Base-by-base conservation (phyloP, 805 yeast species). In the Candida boidinii region DNA sequence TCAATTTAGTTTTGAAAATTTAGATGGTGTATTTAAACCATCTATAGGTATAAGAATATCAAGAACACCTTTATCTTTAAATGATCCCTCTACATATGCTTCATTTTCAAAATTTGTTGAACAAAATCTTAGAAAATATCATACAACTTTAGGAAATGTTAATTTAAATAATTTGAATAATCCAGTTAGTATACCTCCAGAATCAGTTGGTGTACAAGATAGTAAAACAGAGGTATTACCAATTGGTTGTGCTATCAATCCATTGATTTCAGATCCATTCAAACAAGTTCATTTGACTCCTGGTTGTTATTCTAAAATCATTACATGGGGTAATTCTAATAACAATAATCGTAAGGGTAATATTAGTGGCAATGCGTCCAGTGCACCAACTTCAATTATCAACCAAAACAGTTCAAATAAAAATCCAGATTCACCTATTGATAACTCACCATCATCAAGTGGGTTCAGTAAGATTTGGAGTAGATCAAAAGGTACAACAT, bases 181-280 rank as follows among this genome's bases (percentile, higher is more conserved):
- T 18, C 66, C 68, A 4, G 42, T 66, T 14, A 39, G 46, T 1
- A 35, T 53, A 7, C 59, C 60, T 1, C 52, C 56, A 1, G 58
- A 57, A 17, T 38, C 49, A 3, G 47, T 48, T 11, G 60, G 59
- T 3, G 48, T 50, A 7, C 56, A 52, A 16, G 56, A 49, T 29
- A 54, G 53, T 2, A 56, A 51, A 30, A 42, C 56, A 0, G 66
- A 60, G 29, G 44, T 54, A 4, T 28, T 58, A 8, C 62, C 65
- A 18, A 58, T 73, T 15, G 81, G 78, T 0, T 74, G 78, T 28
- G 62, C 62, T 28, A 60, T 73, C 19, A 73, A 70, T 37, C 75
- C 79, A 0, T 49, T 74, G 33, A 39, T 53, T 26, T 66, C 75
- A 4, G 81, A 74, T 44, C 70, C 73, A 2, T 73, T 68, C 44